Evolutionary conservation across 2,329 filamentous ascomycete species (phyloP).

Genomic region (Colletotrichum lentis): DNA sequence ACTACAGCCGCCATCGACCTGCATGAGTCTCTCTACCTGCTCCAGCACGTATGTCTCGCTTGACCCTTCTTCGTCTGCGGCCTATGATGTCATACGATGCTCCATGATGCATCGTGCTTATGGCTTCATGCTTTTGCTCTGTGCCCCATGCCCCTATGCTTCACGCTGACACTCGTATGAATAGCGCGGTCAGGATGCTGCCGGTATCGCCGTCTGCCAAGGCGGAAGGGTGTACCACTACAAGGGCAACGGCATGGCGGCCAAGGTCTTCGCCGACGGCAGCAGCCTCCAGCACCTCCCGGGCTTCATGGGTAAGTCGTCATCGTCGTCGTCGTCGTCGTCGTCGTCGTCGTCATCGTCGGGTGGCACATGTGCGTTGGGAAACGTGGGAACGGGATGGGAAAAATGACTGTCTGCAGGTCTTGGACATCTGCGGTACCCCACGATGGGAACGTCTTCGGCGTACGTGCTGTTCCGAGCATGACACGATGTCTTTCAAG

Average conservation of each 20-base stretch:
- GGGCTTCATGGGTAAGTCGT: conserved; percentile 40
- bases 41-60: conserved; percentile 59
- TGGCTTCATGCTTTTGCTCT: too few relatives aligned
- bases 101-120: too few relatives aligned
- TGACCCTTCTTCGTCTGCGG: conserved; percentile 26
- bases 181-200: conserved; percentile 85
- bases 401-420: too few relatives aligned
- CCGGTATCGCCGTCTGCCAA: conserved; percentile 56
- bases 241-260: conserved; percentile 89
- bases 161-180: conserved; percentile 26
- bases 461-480: conserved; percentile 43
- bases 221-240: conserved; percentile 86
- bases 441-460: conserved; percentile 81
- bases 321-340: too few relatives aligned
- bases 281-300: conserved; percentile 48
- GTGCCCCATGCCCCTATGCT: too few relatives aligned
- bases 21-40: conserved; percentile 74
- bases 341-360: too few relatives aligned
- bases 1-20: conserved; percentile 67
- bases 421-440: conserved; percentile 84
- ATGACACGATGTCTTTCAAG: too few relatives aligned
- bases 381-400: too few relatives aligned
- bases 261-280: conserved; percentile 84
- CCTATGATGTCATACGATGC: background rate
- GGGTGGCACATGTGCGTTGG: too few relatives aligned